Evolutionary conservation across 2,329 filamentous ascomycete genomes (phyloP), one percentile per base, ranked within the genome.

Genomic region (Chaetothyriales sp.): DNA sequence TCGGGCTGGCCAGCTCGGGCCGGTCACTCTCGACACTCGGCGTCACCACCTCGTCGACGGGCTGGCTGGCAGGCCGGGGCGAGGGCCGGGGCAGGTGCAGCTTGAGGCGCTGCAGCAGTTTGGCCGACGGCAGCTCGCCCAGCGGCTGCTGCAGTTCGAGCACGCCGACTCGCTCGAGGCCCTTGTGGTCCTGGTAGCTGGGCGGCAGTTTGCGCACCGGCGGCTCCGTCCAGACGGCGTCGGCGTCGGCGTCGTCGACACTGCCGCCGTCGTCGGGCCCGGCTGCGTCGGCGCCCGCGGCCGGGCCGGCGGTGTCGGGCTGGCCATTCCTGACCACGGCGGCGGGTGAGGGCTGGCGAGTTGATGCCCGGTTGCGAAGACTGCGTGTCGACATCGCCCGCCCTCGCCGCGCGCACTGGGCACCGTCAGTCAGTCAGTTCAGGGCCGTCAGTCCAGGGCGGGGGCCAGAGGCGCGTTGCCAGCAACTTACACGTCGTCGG

Each of bases 101-200:
- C 62, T 73, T 76, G 53, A 75, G 65, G 58, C 75, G 73, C 55
- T 73, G 71, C 69, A 81, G 80, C 58, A 81, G 72, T 64, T 80
- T 77, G 47, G 76, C 69, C 19, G 75, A 76, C 10, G 89, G 89
- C 60, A 82, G 74, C 51, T 81, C 77, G 43, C 89, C 89, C 51
- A 95, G 71, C 22, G 89, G 83, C 50, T 82, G 82, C 89, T 94
- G 94, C 62, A 83, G 83, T 67, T 86, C 83, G 53, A 94, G 73
- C 18, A 94, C 85, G 57, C 86, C 86, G 66, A 81, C 80, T 47
- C 83, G 76, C 62, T 83, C 73, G 60, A 92, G 76, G 45, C 85
- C 85, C 52, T 77, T 80, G 65, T 78, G 73, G 60, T 94, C 87
- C 71, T 86, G 81, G 64, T 83, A 94, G 65, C 85, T 90, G 9